Percentiles rank a stretch among this genome's conserved stretches.
These are phyloP conservation scores for Claviceps pazoutovae DNA, from an alignment of 2,329 filamentous ascomycete species.

Conservation along the genomic window DNA sequence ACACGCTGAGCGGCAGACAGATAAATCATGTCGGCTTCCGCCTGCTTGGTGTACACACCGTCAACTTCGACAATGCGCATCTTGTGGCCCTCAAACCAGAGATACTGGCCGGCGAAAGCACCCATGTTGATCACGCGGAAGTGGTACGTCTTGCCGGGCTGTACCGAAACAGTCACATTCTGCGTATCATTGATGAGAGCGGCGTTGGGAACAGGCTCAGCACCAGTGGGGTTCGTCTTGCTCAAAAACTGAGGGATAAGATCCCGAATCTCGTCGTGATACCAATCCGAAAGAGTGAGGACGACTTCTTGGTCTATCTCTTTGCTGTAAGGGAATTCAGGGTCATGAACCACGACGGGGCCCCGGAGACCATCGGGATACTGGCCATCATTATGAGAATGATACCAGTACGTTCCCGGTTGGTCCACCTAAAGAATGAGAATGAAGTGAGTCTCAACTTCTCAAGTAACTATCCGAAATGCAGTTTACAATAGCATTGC, in stretches of 20 bases:
- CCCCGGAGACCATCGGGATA: conserved; percentile 58
- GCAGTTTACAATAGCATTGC: not conserved
- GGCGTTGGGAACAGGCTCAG: conserved; percentile 53
- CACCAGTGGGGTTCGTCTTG: conserved; percentile 41
- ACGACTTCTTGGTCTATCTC: conserved; percentile 49
- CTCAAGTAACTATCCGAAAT: not conserved
- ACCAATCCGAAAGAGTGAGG: conserved; percentile 57
- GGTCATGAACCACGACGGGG: conserved; percentile 51
- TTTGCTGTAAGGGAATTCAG: conserved; percentile 39
- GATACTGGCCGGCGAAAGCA: conserved; percentile 53
- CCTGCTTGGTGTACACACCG: conserved; percentile 51
- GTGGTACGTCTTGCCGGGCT: conserved; percentile 58
- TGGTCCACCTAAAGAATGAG: conserved; percentile 35
- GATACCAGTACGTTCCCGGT: conserved; percentile 69
- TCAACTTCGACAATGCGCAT: conserved; percentile 62
- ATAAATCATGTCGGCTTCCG: conserved; percentile 49
- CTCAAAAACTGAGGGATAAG: conserved; percentile 35
- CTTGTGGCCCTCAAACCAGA: conserved; percentile 54
- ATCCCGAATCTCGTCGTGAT: conserved; percentile 42
- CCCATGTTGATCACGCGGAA: conserved; percentile 61
- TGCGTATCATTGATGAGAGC: conserved; percentile 59
- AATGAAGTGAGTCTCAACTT: not conserved
- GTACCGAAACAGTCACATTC: conserved; percentile 42
- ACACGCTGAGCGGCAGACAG: conserved; percentile 54
- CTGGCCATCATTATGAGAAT: conserved; percentile 52